These are phyloP conservation scores for Chaetomium sp. DNA, from an alignment of 2,329 filamentous ascomycete species.

Conservation along the genomic window DNA sequence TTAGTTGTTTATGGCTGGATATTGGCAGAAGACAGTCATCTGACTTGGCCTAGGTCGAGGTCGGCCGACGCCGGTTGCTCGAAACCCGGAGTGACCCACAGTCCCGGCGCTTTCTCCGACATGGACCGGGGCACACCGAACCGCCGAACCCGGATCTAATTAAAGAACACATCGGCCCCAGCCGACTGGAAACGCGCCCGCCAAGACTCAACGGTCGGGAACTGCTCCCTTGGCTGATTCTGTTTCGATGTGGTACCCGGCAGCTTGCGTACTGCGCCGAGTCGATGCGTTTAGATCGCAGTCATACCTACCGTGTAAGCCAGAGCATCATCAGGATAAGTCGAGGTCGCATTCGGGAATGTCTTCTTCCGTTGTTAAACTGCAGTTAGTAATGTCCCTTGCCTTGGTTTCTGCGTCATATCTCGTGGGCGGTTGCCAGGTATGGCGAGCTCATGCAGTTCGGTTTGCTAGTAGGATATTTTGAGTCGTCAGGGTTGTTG, in stretches of 20 bases:
- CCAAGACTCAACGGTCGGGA: constrained; percentile 19
- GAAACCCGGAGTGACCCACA: neutral
- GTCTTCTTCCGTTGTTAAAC: constrained; percentile 8
- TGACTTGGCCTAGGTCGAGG: neutral
- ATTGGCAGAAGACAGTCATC: neutral
- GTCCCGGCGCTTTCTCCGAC: neutral
- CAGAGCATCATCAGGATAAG: neutral
- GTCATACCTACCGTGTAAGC: neutral
- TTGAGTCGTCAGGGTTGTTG: neutral
- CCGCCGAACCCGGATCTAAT: neutral
- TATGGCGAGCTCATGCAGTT: neutral
- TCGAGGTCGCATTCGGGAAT: constrained; percentile 12
- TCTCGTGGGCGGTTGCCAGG: neutral
- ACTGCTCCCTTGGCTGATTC: neutral
- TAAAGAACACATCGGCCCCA: constrained; percentile 9
- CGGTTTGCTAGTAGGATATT: neutral
- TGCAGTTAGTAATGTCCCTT: constrained; percentile 9
- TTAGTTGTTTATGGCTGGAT: neutral
- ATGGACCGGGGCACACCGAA: neutral
- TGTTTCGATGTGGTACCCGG: neutral
- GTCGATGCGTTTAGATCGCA: neutral
- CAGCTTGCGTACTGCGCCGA: neutral
- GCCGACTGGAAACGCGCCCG: constrained; percentile 17
- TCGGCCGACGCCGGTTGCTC: neutral
- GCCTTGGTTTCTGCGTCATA: neutral